Evolutionary conservation across 2,329 filamentous ascomycete species (phyloP).

Genomic region (Trichothecium sympodiale): DNA sequence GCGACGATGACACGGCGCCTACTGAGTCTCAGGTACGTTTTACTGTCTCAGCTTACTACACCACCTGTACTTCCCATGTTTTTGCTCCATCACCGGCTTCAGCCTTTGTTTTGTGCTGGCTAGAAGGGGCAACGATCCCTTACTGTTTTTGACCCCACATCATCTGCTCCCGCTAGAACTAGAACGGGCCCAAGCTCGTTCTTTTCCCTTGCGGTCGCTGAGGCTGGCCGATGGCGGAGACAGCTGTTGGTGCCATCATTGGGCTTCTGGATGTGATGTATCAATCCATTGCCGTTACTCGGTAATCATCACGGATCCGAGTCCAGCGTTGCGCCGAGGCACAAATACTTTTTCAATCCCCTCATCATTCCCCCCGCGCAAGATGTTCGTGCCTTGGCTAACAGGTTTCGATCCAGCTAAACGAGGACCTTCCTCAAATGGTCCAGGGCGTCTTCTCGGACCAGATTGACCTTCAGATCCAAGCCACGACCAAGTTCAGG

Average conservation of each 20-base stretch:
- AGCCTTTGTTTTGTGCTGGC: conserved; percentile 15
- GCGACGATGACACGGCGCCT: conserved; percentile 90
- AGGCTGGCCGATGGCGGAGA: too few species aligned
- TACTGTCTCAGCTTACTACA: not conserved
- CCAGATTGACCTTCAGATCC: conserved; percentile 94
- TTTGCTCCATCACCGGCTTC: conserved; percentile 1
- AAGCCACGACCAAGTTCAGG: conserved; percentile 95
- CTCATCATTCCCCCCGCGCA: not conserved
- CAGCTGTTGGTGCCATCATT: not conserved
- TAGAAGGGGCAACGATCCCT: conserved; percentile 12
- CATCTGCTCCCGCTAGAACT: not conserved
- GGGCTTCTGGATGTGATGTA: not conserved
- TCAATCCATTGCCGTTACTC: too few species aligned
- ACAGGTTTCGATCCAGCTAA: conserved; percentile 49
- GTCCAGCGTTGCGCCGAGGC: too few species aligned
- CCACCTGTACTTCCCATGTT: conserved; percentile 2
- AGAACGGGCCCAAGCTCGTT: not conserved
- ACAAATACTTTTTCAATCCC: not conserved
- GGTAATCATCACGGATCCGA: too few species aligned
- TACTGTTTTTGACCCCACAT: conserved; percentile 19
- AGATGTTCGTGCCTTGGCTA: not conserved
- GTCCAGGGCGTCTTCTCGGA: conserved; percentile 96
- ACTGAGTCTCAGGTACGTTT: conserved; percentile 83
- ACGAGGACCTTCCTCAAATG: conserved; percentile 97
- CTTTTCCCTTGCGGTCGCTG: not conserved